Conservation (phyloP, 306 rosid genomes). For the Styphnolobium japonicum region DNA sequence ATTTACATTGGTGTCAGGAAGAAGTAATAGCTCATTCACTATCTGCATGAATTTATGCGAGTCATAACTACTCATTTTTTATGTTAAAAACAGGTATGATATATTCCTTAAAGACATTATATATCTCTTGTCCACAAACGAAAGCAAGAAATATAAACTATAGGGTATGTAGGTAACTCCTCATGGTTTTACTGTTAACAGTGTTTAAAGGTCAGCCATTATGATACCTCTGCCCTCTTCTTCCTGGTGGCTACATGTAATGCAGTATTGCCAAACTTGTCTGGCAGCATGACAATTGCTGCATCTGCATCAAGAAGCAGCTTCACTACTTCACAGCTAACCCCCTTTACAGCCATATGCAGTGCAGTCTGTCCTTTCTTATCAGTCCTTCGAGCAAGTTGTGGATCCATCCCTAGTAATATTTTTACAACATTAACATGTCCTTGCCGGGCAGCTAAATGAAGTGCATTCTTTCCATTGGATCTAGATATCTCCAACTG, state of each 20-base stretch:
- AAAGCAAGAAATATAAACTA: not conserved
- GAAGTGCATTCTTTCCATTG: slow-evolving; percentile 86
- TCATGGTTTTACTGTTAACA: not conserved
- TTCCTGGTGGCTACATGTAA: slow-evolving; percentile 94
- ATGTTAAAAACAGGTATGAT: not conserved
- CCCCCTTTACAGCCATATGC: slow-evolving; percentile 93
- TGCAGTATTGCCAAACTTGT: slow-evolving; percentile 78
- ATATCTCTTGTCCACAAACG: not conserved
- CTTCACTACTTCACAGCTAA: slow-evolving; percentile 67
- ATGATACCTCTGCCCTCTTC: slow-evolving; percentile 72
- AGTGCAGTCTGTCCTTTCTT: slow-evolving; percentile 88
- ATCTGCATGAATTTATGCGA: slow-evolving; percentile 56
- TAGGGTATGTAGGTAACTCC: not conserved
- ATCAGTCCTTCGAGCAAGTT: slow-evolving; percentile 72
- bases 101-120: not conserved
- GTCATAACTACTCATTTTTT: not conserved
- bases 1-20: slow-evolving; percentile 69
- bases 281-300: slow-evolving; percentile 74
- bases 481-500: slow-evolving; percentile 66
- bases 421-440: slow-evolving; percentile 55
- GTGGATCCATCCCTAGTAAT: slow-evolving; percentile 62
- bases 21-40: slow-evolving; percentile 60
- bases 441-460: slow-evolving; percentile 86
- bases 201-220: not conserved
- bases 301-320: slow-evolving; percentile 60